Base-by-base conservation (phyloP, 768 basidiomycete species). In the Amanita polypyramis region DNA sequence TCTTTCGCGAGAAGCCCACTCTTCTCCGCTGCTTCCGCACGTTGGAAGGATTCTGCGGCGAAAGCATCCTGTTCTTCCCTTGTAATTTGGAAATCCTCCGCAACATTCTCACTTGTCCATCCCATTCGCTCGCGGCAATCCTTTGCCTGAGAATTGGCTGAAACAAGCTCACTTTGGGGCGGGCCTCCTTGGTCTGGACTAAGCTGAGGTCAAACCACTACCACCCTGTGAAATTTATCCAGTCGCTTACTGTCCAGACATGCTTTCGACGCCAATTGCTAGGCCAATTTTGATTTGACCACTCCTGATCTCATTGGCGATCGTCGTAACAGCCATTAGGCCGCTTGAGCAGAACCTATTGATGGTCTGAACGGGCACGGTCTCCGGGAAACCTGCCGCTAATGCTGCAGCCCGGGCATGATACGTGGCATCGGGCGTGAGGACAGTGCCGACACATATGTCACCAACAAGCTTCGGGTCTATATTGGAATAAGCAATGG, bases 71-170 rank as follows among this genome's bases (percentile, higher is more conserved):
- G 86, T 49, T 82, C 76, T 43, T 85, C 77, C 30, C 88, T 74
- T 41, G 82, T 74, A 50, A 92, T 67, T 50, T 75, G 63, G 62
- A 79, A 90, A 36, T 90, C 85, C 27, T 65, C 63, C 0, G 88
- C 88, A 27, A 92, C 85, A 52, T 89, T 92, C 64, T 92, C 88
- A 54, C 81, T 82, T 5, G 88, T 89, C 89, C 89, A 90, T 5
- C 88, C 88, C 89, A 91, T 92, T 27, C 83, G 84, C 58, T 79
- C 67, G 17, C 68, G 58, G 51, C 80, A 81, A 53, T 85, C 85
- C 21, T 62, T 70, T 2, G 85, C 76, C 3, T 77, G 66, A 9
- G 69, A 58, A 57, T 81, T 73, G 12, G 63, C 59, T 21, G 76
- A 68, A 39, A 93, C 69, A 12, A 76, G 67, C 43, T 82, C 85